Conservation (phyloP, 257 asterid genomes). For the Avicennia marina region DNA sequence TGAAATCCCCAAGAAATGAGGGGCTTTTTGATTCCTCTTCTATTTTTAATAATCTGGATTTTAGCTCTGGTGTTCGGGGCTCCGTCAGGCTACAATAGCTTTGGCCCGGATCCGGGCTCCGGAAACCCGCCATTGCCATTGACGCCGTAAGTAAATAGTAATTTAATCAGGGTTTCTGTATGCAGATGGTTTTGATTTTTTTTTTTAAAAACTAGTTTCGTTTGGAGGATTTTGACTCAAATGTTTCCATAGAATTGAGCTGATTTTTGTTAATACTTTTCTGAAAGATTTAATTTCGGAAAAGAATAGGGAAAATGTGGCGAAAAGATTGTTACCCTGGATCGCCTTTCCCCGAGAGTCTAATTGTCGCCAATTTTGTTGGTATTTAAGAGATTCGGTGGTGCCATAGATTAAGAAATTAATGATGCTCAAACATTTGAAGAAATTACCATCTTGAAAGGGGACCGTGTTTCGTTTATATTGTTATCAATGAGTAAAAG, state of each 20-base stretch:
- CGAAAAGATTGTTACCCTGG: not conserved
- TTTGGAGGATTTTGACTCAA: not conserved
- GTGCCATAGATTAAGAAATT: too few species aligned
- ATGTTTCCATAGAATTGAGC: not conserved
- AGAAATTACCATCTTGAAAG: too few species aligned
- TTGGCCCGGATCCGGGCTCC: constrained; percentile 33
- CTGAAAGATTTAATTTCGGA: too few species aligned
- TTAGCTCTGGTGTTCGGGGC: constrained; percentile 44
- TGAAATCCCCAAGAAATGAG: constrained; percentile 32
- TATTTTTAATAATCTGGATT: constrained; percentile 38
- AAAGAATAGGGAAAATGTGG: not conserved
- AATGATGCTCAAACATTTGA: too few species aligned
- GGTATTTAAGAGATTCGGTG: too few species aligned
- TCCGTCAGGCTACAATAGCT: constrained; percentile 26
- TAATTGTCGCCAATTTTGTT: too few species aligned
- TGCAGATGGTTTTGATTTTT: not conserved
- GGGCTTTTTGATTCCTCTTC: constrained; percentile 31
- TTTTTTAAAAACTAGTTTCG: not conserved
- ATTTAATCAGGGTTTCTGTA: not conserved
- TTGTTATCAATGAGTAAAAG: too few species aligned
- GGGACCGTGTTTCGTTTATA: too few species aligned
- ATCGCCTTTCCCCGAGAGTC: too few species aligned
- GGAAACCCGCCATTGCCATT: constrained; percentile 33
- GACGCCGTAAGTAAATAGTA: constrained; percentile 44
- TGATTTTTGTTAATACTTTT: too few species aligned